Base-by-base conservation (phyloP, 768 basidiomycete species). In the Crassisporium funariophilum region DNA sequence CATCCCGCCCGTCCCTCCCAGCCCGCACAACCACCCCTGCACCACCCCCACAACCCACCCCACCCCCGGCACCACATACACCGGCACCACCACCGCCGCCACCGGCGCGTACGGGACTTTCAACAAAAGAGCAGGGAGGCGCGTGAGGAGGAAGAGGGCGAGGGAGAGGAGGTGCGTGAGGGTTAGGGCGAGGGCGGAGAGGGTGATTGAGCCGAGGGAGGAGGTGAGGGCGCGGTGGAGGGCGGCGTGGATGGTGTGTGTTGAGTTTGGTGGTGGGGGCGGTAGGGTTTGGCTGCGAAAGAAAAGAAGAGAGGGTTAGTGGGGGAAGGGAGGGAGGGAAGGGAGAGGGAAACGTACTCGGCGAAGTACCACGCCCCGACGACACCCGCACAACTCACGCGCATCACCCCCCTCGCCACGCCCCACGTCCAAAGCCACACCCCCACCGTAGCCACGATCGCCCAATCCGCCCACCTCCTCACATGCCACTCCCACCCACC, bases 331-430 rank as follows among this genome's bases (percentile, higher is more conserved):
- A 23, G 2, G 15, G 17, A 17, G 24, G 29, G 17, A 35, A 27
- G 31, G 33, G 20, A 11, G 38, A n/a, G 49, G 35, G 20, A 29
- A 63, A 67, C 76, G 39, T 57, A 76, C 76, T 76, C 72, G 22
- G 74, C 67, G 53, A 91, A 95, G 62, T 95, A 97, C 94, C 94
- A 98, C 35, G 86, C 84, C 2, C 92, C 94, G 24, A 98, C 80
- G 4, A 94, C 89, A 22, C 85, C 86, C 0, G 91, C 85, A 46
- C 84, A 81, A 2, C 84, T 80, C 44, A 86, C 88, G 5, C 91
- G 74, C 35, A 93, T 67, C 1, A 91, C 61, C 1, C 93, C 93
- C 31, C 92, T 76, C 15, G 88, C 82, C 5, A 97, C 85, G 8
- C 84, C 47, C 90, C 84, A 88, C 70, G 84, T 65, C 89, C 88